Base-by-base conservation (phyloP, 768 basidiomycete species). In the Lactarius pseudohatsudake region DNA sequence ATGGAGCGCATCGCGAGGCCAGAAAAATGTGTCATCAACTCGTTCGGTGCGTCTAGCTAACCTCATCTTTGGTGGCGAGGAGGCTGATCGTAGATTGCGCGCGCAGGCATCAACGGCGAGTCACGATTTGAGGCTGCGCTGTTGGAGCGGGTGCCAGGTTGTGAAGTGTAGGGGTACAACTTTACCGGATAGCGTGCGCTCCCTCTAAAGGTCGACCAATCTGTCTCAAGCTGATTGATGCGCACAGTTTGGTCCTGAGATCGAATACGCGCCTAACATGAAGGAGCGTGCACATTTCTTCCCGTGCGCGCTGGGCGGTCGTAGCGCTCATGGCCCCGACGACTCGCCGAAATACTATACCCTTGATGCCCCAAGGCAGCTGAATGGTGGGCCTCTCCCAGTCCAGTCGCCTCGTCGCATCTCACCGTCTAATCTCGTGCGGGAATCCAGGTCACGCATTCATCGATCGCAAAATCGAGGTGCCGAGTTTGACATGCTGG, bases 401-500 rank as follows among this genome's bases (percentile, higher is more conserved):
- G 30, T 34, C 34, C 34, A 34, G 30, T 34, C 0, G 0, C 34
- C 34, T 34, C 1, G 1, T 34, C 18, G 73, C 74, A 10, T 4
- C 11, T 15, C 58, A 85, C 34, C 1, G 34, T 34, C 34, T 34
- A 34, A 34, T 34, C 34, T 34, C 10, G 8, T 34, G 34, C 10
- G 34, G 9, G 28, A 28, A 28, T 28, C 28, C 28, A 28, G 85
- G 84, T 18, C 89, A 91, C 71, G 77, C 76, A 22, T 85, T 86
- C 70, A 86, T 90, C 62, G 89, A 90, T 68, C 81, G 89, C 64
- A 87, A 89, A 74, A 76, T 91, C 63, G 89, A 91, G 82, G 85
- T 43, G 81, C 80, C 74, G 90, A 91, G 71, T 90, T 86, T 74
- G 82, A 86, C 57, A 82, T 85, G 1, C 75, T 91, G 5, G 74